Evolutionary conservation across 2,329 filamentous ascomycete species (phyloP), one percentile per base, ranked within the genome.

Genomic region (Endoconidiophora laricicola): DNA sequence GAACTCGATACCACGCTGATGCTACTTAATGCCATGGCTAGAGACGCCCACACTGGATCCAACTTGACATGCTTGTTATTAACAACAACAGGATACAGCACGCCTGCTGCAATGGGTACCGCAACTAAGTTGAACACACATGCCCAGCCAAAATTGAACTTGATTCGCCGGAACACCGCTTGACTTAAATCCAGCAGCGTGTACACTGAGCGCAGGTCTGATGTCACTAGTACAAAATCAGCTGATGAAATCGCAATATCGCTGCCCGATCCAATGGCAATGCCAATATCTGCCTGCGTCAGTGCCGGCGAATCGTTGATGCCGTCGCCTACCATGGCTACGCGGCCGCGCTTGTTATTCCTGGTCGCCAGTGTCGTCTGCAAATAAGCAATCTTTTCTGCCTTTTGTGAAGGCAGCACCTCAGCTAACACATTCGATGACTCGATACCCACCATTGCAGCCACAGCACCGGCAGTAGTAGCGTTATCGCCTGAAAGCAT

Each of bases 401-500:
- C 79, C 65, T 95, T 95, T 57, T 91, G 75, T 16, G 81, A 79
- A 0, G 90, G 88, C 9, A 94, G 75, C 3, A 94, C 86, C 55
- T 86, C 86, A 9, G 88, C 86, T 55, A 94, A 83, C 56, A 95
- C 81, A 60, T 93, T 84, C 49, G 70, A 66, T 0, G 69, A 59
- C 0, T 78, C 73, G 55, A 95, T 94, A 20, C 85, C 85, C 16
- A 94, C 71, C 58, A 77, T 76, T 2, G 71, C 66, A 1, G 83
- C 88, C 2, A 95, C 85, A 0, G 86, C 86, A 18, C 73, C 70
- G 2, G 88, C 88, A 0, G 88, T 95, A n/a, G 70, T 79, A n/a
- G 70, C 67, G 60, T 94, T 94, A 67, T 95, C 88, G 26, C 88
- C 88, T 0, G 86, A 93, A 37, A 94, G 79, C 86, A 95, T 93